A percentile compares a stretch with the other conserved stretches of the same genome.
These are phyloP conservation scores for Plantago major DNA, from an alignment of 257 asterid genomes.

Conservation along the genomic window DNA sequence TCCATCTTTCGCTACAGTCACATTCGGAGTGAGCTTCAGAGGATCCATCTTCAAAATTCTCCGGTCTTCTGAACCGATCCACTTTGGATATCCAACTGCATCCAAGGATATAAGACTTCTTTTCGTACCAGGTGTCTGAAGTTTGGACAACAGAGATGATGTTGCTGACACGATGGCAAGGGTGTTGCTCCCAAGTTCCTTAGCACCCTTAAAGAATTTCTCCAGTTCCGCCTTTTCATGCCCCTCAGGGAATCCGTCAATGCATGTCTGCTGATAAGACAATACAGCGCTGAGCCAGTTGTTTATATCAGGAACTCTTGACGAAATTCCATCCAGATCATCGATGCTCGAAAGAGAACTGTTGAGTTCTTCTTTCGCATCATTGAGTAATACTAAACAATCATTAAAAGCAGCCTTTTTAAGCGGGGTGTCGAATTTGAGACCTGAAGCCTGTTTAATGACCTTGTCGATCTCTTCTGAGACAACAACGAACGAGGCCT, in stretches of 20 bases:
- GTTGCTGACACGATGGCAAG: constrained; percentile 48
- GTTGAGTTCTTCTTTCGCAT: constrained; percentile 70
- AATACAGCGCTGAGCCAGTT: constrained; percentile 84
- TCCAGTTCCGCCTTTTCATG: constrained; percentile 34
- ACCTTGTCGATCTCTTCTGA: constrained; percentile 41
- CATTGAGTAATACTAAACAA: constrained; percentile 47
- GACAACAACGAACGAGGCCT: constrained; percentile 48
- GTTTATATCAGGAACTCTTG: constrained; percentile 40
- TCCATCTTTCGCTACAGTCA: constrained; percentile 73
- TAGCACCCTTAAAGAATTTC: constrained; percentile 31
- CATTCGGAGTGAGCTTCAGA: constrained; percentile 39
- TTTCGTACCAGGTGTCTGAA: constrained; percentile 17
- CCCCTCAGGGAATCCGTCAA: constrained; percentile 75
- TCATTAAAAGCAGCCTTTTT: constrained; percentile 52
- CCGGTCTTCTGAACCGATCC: constrained; percentile 47
- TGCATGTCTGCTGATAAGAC: constrained; percentile 73
- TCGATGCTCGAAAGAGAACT: constrained; percentile 35
- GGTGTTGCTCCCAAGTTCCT: constrained; percentile 67
- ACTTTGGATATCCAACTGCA: constrained; percentile 29
- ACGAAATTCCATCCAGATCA: constrained; percentile 14
- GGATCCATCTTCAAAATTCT: constrained; percentile 45
- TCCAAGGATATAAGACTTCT: constrained; percentile 35
- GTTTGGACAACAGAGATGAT: constrained; percentile 21
- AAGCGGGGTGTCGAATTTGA: constrained; percentile 42
- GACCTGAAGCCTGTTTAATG: constrained; percentile 19